Evolutionary conservation across 768 basidiomycete species (phyloP), one percentile per base, ranked within the genome.

Genomic region (Rhizopogon vesiculosus): DNA sequence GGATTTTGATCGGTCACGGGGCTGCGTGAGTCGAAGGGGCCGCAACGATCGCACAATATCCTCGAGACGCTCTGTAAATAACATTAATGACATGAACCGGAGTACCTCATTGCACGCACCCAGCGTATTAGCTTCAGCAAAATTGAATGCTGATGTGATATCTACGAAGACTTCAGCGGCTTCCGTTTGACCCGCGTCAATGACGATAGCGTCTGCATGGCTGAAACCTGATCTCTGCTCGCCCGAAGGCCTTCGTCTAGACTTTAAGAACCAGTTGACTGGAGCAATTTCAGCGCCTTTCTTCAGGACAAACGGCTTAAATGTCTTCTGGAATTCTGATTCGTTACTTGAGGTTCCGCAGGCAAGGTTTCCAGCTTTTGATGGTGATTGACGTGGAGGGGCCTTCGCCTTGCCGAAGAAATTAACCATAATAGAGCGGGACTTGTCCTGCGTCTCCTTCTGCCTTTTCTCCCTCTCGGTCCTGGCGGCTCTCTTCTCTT

Each of bases 271-370:
- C 76, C 82, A 83, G 62, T 93, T 94, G 40, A 77, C 63, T 0
- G 89, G 88, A 3, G 92, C 91, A 16, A 94, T 62, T 28, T 77
- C 74, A 5, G 82, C 80, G 57, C 83, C 89, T 64, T 88, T 92
- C 74, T 89, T 91, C 57, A 89, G 61, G 5, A 82, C 76, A 66
- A 93, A 96, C 1, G 91, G 86, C 62, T 82, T 86, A 76, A 97
- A 97, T 1, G 77, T 76, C 61, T 74, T 81, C 53, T 86, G 79
- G 61, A 91, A 96, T 45, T 93, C 88, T 15, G 81, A 80, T 29
- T 76, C 74, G 2, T 68, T 59, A 31, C 64, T 66, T 7, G 75
- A 76, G 45, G 82, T 56, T 13, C 56, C 56, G 16, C 58, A 66
- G 43, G 66, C 55, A 8, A 70, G 64, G 38, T 64, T 62, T 1